Percentiles rank a stretch among this genome's conserved stretches.
phyloP scores from a whole-genome alignment of 345 rosid genomes.

The Sapria himalayana region DNA sequence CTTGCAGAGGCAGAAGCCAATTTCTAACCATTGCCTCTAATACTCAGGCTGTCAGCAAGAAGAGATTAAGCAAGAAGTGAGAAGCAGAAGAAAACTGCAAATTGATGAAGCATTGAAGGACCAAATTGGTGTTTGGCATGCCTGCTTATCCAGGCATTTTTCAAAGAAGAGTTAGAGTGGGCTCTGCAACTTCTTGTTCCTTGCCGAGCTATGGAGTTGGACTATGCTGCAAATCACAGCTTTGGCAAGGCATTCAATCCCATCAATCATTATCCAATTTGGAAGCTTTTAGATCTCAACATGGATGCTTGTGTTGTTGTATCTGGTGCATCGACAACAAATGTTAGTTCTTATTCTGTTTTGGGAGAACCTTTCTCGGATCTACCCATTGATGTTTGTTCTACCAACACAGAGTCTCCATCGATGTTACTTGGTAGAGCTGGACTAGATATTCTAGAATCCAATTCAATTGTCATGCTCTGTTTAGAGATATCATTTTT shows the following conservation, averaged over 20 bases:
- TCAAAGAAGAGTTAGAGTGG: conserved; percentile 55
- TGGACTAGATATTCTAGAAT: conserved; percentile 23
- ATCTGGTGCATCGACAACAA: conserved; percentile 9
- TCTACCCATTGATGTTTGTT: too few species aligned
- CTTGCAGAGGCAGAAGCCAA: conserved; percentile 46
- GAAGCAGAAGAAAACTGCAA: conserved; percentile 23
- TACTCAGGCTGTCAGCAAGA: conserved; percentile 68
- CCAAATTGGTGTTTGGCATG: conserved; percentile 72
- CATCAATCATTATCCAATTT: conserved; percentile 35
- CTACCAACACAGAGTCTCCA: conserved; percentile 23
- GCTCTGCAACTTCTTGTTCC: conserved; percentile 57
- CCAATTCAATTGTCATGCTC: too few species aligned
- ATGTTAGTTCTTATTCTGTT: conserved; percentile 12
- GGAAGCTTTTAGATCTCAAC: conserved; percentile 60
- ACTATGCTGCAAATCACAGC: conserved; percentile 44
- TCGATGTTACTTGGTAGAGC: conserved; percentile 63
- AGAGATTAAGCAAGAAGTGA: conserved; percentile 20
- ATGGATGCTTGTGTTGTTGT: conserved; percentile 17
- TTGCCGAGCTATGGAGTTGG: conserved; percentile 57
- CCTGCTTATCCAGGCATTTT: conserved; percentile 83
- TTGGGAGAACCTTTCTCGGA: conserved; percentile 9
- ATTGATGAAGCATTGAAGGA: conserved; percentile 50
- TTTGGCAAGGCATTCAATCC: conserved; percentile 18
- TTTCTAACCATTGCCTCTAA: conserved; percentile 42
- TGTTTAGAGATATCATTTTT: too few species aligned